Base-by-base conservation (phyloP, 805 yeast genomes). In the Ogataea ganodermae region DNA sequence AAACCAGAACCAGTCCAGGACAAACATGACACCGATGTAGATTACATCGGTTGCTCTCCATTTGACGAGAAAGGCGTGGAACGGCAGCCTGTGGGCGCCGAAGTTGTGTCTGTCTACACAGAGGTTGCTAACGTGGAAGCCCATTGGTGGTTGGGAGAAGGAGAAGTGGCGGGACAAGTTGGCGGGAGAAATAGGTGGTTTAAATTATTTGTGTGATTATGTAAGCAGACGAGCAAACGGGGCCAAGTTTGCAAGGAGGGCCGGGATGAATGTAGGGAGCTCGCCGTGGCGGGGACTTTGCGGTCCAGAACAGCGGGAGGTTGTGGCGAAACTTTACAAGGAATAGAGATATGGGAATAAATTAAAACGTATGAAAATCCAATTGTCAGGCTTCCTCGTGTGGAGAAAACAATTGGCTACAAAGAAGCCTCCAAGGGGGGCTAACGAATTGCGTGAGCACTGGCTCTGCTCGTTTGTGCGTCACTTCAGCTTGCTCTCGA, bases 31-130 rank as follows among this genome's bases (percentile, higher is more conserved):
- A 3, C 56, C 17, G 2, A 56, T 53, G 42, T 59, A 66, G 1
- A 52, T 10, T 5, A 57, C 44, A 45, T 66, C 70, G 1, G 60
- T 49, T 7, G 59, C 24, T 35, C 62, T 60, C 65, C 66, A 66
- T 28, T 58, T 58, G 16, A 51, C 48, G 1, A 61, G n/a, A 1
- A 46, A 16, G 3, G 40, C 14, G 41, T 57, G 55, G 24, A 42
- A 51, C 7, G 66, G 63, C 10, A 61, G 17, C 16, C 38, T 39
- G 6, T 48, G 45, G 2, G 61, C 31, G 5, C 68, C 68, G 14
- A 66, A 51, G 20, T 49, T 57, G 26, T 63, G 61, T 48, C 70
- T 55, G 43, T 64, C 64, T 2, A 64, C 16, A 37, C 53, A 48
- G 7, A 58, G 43, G 14, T 52, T 46, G 21, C 48, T 51, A 30